Evolutionary conservation across 1,284 basidiomycete species (phyloP).

Genomic region (Boletus holoroseus): DNA sequence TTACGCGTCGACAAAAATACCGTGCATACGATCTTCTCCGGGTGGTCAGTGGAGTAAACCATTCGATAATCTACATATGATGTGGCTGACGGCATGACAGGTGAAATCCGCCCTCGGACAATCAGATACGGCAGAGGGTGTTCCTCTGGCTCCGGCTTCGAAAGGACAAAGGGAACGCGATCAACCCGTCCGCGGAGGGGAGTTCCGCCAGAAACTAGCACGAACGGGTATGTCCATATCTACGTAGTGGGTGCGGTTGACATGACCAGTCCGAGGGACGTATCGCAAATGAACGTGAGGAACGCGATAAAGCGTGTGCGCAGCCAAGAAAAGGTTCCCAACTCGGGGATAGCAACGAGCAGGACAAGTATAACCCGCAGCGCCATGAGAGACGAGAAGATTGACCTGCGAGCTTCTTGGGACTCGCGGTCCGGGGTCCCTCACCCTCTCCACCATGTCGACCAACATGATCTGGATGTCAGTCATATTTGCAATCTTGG

Average conservation of each 20-base stretch:
- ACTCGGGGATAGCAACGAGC: conserved; percentile 24
- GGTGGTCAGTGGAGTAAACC: not conserved
- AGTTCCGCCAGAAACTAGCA: conserved; percentile 9
- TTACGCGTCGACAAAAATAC: not conserved
- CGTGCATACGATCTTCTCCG: not conserved
- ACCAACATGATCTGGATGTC: conserved; percentile 11
- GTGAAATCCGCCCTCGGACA: conserved; percentile 12
- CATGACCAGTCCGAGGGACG: conserved; percentile 16
- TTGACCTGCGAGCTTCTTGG: conserved; percentile 13
- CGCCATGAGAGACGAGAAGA: conserved; percentile 24
- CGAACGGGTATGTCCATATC: conserved; percentile 5
- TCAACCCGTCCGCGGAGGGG: conserved; percentile 29
- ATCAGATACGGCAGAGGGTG: conserved; percentile 7
- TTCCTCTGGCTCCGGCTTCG: conserved; percentile 19
- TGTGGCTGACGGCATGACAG: conserved; percentile 8
- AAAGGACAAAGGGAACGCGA: conserved; percentile 17
- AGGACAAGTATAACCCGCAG: conserved; percentile 20
- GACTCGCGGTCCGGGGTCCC: conserved; percentile 15
- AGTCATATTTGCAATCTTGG: conserved; percentile 19
- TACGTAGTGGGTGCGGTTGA: conserved; percentile 10
- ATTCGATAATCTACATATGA: not conserved
- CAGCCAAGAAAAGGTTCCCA: conserved; percentile 12
- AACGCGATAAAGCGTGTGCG: conserved; percentile 12
- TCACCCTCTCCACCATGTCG: conserved; percentile 12
- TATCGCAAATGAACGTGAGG: conserved; percentile 23